Percentiles rank a stretch among this genome's conserved stretches.
Evolutionary conservation across 208 protist species (phyloP).

Genomic region (Leishmania tropica): DNA sequence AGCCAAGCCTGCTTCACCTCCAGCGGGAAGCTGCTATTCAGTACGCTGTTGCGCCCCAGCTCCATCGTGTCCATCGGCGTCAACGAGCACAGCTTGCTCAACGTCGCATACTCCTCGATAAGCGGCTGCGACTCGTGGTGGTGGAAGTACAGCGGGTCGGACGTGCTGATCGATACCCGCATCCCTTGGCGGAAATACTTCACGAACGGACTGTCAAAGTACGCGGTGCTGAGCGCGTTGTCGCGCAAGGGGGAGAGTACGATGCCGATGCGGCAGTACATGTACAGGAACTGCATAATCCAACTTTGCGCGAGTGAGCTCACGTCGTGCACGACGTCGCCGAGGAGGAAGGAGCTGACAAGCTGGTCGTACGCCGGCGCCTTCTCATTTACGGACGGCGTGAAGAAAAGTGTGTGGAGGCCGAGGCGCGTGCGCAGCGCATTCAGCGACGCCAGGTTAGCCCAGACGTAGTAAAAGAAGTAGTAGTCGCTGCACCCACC

Average conservation of each 20-base stretch:
- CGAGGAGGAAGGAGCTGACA: slow-evolving; percentile 92
- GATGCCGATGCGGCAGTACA: slow-evolving; percentile 97
- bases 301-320: slow-evolving; percentile 94
- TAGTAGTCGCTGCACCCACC: slow-evolving; percentile 97
- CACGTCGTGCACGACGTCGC: slow-evolving; percentile 97
- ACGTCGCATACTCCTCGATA: slow-evolving; percentile 91
- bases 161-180: slow-evolving; percentile 97
- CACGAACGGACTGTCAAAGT: slow-evolving; percentile 95
- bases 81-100: slow-evolving; percentile 83
- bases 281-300: slow-evolving; percentile 98
- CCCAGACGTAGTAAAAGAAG: slow-evolving; percentile 98
- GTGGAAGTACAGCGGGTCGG: slow-evolving; percentile 95
- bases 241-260: slow-evolving; percentile 98
- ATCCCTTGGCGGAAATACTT: slow-evolving; percentile 95
- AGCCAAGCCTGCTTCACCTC: slow-evolving; percentile 79
- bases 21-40: slow-evolving; percentile 87
- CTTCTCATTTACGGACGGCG: slow-evolving; percentile 93
- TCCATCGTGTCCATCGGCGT: slow-evolving; percentile 83
- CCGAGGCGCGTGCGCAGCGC: slow-evolving; percentile 81
- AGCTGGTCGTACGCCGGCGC: slow-evolving; percentile 92
- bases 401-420: slow-evolving; percentile 88
- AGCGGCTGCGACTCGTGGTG: slow-evolving; percentile 75
- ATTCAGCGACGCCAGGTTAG: slow-evolving; percentile 97
- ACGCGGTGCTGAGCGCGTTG: slow-evolving; percentile 96
- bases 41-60: slow-evolving; percentile 89